Evolutionary conservation across 1,284 basidiomycete genomes (phyloP).

Genomic region (Austroboletus niveus): DNA sequence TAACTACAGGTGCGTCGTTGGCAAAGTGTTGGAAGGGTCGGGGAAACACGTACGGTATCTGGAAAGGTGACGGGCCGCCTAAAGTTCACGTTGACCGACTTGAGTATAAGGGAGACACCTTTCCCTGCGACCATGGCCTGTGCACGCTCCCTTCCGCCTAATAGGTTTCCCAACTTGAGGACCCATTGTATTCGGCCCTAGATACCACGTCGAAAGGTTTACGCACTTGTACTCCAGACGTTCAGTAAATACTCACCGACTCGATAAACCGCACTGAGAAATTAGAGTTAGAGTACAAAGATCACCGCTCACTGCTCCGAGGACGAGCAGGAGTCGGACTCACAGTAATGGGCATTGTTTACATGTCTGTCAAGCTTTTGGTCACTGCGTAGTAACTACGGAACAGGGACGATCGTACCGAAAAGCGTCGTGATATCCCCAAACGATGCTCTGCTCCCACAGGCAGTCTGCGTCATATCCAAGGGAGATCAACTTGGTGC

Average conservation of each 20-base stretch:
- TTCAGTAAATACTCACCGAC: constrained; percentile 41
- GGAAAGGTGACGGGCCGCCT: constrained; percentile 67
- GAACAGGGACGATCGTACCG: constrained; percentile 45
- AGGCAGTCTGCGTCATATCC: constrained; percentile 63
- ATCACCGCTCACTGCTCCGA: neutral
- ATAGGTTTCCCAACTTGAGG: constrained; percentile 48
- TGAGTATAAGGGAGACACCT: constrained; percentile 69
- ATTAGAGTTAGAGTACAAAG: neutral
- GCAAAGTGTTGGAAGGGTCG: neutral
- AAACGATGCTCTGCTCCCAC: constrained; percentile 69
- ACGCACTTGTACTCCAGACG: neutral
- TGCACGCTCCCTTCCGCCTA: constrained; percentile 56
- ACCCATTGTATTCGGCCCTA: constrained; percentile 69
- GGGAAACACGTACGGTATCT: constrained; percentile 52
- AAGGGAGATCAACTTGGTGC: constrained; percentile 40
- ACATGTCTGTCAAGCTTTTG: constrained; percentile 52
- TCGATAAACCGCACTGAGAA: constrained; percentile 61
- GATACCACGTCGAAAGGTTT: neutral
- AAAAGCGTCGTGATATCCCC: constrained; percentile 77
- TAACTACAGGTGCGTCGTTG: constrained; percentile 39
- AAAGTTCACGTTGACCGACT: constrained; percentile 64
- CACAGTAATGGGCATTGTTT: constrained; percentile 73
- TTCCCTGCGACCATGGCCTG: constrained; percentile 56
- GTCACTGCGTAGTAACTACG: neutral
- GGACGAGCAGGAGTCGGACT: constrained; percentile 4